Base-by-base conservation (phyloP, 306 rosid species). In the Corylus avellana region DNA sequence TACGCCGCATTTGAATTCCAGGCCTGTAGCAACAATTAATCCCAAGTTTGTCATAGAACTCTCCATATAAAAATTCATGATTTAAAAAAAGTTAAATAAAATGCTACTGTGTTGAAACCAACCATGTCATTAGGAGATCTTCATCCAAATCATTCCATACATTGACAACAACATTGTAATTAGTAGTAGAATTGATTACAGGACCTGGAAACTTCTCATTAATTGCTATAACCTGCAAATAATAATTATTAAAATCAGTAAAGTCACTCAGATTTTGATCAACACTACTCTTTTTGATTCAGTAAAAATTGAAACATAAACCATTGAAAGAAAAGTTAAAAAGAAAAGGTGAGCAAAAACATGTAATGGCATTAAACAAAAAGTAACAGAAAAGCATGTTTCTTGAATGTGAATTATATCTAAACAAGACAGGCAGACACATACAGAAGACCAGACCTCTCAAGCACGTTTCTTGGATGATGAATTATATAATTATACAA, bases 161-260 rank as follows among this genome's bases (percentile, higher is more conserved):
- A 75, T 91, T 92, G 12, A 90, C 87, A 68, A 59, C 27, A 53
- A 92, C 86, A 86, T 92, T 86, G 81, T 92, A 81, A 79, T 93
- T 90, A 5, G 98, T 94, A 17, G 97, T 92, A 62, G 86, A 90
- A 57, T 90, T 94, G 72, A 94, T 73, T 20, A 85, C 44, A 27
- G 93, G 92, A 12, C 98, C 98, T 8, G 98, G 98, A 84, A 94
- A 91, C 72, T 85, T 74, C 39, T 81, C 93, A 29, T 94, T 89
- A 73, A 94, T 54, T 48, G 91, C 91, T 74, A 94, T 91, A 59
- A 89, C 98, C 98, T 94, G 90, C 83, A 79, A 78, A 35, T 74
- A 70, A 4, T 75, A 77, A 74, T 49, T 56, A 59, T 13, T 12
- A 42, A 75, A 82, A 72, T 56, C 12, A 9, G 20, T 9, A 35